Evolutionary conservation across 345 rosid genomes (phyloP).

Genomic region (Isatis tinctoria): DNA sequence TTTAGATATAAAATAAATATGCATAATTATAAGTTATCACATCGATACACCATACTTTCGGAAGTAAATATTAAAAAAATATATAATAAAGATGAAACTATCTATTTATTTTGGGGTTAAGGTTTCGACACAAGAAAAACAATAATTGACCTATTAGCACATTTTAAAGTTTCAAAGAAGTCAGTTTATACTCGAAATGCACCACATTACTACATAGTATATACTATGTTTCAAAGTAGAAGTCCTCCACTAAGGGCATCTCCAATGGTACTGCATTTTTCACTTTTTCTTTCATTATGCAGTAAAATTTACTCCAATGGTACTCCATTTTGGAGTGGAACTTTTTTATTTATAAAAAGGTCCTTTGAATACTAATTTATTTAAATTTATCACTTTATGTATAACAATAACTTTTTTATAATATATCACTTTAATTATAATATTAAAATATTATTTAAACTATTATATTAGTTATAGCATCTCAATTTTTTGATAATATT

Average conservation of each 20-base stretch:
- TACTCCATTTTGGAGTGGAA: no score
- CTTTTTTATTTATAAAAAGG: no score
- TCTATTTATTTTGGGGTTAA: background rate
- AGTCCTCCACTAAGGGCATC: conserved; percentile 16
- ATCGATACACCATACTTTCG: background rate
- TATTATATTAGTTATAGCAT: no score
- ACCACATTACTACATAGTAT: background rate
- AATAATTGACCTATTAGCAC: background rate
- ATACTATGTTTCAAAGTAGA: background rate
- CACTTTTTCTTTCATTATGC: no score
- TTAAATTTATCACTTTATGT: no score
- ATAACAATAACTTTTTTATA: no score
- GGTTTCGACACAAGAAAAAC: background rate
- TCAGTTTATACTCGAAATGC: background rate
- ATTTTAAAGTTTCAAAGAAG: background rate
- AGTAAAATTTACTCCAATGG: no score
- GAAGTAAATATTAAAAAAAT: background rate
- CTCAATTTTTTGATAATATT: no score
- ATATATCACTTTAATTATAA: no score
- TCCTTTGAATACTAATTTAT: no score
- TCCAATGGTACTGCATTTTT: no score
- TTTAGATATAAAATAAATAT: background rate
- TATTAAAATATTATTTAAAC: no score
- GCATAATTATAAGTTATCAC: background rate
- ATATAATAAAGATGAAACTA: background rate